A percentile compares a stretch with the other conserved stretches of the same genome.
Conservation (phyloP, 2,329 filamentous ascomycete genomes). For the Beauveria brongniartii region DNA sequence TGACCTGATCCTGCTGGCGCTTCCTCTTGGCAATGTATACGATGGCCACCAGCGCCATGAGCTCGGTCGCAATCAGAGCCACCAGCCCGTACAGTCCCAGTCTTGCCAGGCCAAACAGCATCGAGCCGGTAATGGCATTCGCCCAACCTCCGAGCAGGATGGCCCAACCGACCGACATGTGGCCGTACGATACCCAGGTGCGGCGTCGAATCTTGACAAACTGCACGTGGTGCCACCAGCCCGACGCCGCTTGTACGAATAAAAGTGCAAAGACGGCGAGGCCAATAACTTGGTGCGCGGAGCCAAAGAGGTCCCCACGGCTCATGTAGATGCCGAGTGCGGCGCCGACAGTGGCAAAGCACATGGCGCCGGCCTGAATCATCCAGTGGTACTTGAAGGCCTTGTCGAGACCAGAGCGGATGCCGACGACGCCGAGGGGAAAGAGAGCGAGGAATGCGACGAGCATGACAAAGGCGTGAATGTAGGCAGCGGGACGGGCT, state of each 20-base stretch:
- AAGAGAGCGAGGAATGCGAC: constrained; percentile 7
- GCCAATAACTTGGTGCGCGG: constrained; percentile 8
- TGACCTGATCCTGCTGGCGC: neutral
- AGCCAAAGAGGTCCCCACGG: constrained; percentile 3
- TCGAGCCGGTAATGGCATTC: constrained; percentile 2
- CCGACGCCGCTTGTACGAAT: neutral
- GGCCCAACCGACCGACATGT: constrained; percentile 10
- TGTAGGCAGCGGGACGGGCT: constrained; percentile 1
- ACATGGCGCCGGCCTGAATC: constrained; percentile 1
- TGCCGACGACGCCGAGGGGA: constrained; percentile 10
- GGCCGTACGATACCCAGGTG: constrained; percentile 10
- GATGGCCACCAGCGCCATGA: neutral
- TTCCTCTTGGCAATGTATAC: constrained; percentile 6
- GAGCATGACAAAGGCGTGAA: constrained; percentile 10
- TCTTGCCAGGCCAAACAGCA: constrained; percentile 2
- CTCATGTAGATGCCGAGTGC: constrained; percentile 7
- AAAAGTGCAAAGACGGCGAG: neutral
- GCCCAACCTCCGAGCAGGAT: constrained; percentile 10
- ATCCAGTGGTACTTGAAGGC: constrained; percentile 11
- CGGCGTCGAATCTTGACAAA: constrained; percentile 9
- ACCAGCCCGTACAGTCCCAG: neutral
- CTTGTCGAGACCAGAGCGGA: constrained; percentile 7
- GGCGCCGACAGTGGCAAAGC: neutral
- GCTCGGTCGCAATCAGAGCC: neutral
- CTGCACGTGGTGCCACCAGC: constrained; percentile 12